phyloP scores from a whole-genome alignment of 352 stramenopile genomes.

The Phytophthora fragariae region DNA sequence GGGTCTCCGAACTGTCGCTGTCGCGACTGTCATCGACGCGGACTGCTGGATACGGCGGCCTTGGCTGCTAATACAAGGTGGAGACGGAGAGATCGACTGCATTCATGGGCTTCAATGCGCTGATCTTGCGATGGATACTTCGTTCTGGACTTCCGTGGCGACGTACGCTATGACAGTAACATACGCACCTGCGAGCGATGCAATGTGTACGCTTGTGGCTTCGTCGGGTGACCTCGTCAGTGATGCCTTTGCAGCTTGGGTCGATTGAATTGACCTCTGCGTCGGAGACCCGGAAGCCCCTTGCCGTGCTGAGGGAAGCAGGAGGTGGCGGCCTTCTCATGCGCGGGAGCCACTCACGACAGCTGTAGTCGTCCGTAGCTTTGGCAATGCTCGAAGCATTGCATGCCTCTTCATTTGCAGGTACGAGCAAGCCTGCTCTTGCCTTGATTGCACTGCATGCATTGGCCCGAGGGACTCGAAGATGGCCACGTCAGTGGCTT shows the following conservation, averaged over 20 bases:
- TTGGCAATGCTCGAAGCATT: background rate
- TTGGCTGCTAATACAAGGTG: slow-evolving; percentile 16
- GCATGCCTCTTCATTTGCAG: no score
- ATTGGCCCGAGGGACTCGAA: background rate
- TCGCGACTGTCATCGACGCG: background rate
- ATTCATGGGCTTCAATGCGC: slow-evolving; percentile 21
- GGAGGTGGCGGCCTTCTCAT: background rate
- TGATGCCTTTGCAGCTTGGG: slow-evolving; percentile 30
- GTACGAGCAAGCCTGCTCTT: slow-evolving; percentile 4
- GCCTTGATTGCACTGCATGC: slow-evolving; percentile 12
- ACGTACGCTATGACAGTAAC: slow-evolving; percentile 13
- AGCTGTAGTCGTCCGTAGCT: background rate
- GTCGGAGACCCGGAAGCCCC: background rate
- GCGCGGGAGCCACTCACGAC: background rate
- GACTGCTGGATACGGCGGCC: background rate
- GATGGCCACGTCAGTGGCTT: slow-evolving; percentile 3
- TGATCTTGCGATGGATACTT: background rate
- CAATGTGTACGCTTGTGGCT: no score
- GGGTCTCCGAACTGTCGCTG: background rate
- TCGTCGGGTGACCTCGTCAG: no score
- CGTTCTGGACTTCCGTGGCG: slow-evolving; percentile 10
- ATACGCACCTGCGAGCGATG: background rate
- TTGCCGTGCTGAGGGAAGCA: background rate
- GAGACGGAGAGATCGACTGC: slow-evolving; percentile 41
- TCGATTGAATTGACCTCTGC: background rate